phyloP scores from a whole-genome alignment of 805 yeast genomes.

The Saturnispora hagleri region DNA sequence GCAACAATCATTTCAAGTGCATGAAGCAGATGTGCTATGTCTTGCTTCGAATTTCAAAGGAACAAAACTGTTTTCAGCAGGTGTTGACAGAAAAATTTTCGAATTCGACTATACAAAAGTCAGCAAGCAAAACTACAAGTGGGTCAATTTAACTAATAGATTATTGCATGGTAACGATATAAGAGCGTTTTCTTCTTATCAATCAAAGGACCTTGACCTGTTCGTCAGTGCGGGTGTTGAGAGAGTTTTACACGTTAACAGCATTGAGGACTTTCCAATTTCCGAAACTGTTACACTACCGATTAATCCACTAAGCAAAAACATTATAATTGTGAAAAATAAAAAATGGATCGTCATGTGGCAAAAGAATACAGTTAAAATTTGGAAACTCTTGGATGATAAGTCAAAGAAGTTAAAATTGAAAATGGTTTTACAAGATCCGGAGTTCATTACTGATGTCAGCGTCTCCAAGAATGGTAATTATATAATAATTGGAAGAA shows the following conservation, averaged over 20 bases:
- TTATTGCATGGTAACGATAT: conserved; percentile 82
- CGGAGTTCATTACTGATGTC: conserved; percentile 69
- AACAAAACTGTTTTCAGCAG: conserved; percentile 70
- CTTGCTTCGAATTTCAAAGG: conserved; percentile 53
- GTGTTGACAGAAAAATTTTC: conserved; percentile 87
- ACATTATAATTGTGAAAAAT: conserved; percentile 32
- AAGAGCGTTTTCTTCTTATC: conserved; percentile 63
- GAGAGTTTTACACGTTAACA: conserved; percentile 54
- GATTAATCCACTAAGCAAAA: conserved; percentile 25
- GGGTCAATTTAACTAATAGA: conserved; percentile 73
- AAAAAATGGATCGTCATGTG: conserved; percentile 58
- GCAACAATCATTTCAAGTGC: conserved; percentile 71
- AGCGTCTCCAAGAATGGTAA: conserved; percentile 57
- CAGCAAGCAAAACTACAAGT: conserved; percentile 35
- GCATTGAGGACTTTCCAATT: conserved; percentile 57
- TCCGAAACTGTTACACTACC: conserved; percentile 68
- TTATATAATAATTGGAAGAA: conserved; percentile 62
- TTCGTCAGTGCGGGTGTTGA: conserved; percentile 83
- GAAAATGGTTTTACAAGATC: conserved; percentile 59
- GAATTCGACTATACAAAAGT: conserved; percentile 48
- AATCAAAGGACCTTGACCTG: conserved; percentile 56
- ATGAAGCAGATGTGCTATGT: conserved; percentile 85
- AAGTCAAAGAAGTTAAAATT: conserved; percentile 49
- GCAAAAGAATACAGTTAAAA: conserved; percentile 72
- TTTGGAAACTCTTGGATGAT: conserved; percentile 51